Evolutionary conservation across 2,329 filamentous ascomycete genomes (phyloP).

Genomic region (Clarireedia sp.): DNA sequence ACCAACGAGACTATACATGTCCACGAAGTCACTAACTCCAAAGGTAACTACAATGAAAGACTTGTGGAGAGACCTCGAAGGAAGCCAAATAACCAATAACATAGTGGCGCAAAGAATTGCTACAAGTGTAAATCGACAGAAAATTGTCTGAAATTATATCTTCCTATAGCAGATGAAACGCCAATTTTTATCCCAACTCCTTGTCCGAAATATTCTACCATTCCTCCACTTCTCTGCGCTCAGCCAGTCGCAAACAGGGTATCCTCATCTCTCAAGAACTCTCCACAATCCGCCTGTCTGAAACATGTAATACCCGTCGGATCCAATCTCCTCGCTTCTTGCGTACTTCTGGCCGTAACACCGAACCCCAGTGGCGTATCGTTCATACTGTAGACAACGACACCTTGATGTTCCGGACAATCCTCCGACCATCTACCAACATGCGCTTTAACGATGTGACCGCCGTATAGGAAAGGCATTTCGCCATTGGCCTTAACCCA

Average conservation of each 20-base stretch:
- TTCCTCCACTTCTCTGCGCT: background rate
- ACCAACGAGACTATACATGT: too few relatives aligned
- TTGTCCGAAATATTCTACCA: background rate
- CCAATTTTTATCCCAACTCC: constrained; percentile 6
- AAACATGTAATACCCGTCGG: constrained; percentile 87
- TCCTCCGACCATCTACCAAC: constrained; percentile 78
- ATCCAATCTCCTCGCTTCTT: constrained; percentile 75
- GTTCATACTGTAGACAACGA: constrained; percentile 85
- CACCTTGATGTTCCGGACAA: constrained; percentile 85
- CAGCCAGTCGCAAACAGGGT: constrained; percentile 47
- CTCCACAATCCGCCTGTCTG: constrained; percentile 86
- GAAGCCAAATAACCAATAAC: background rate
- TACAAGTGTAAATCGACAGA: background rate
- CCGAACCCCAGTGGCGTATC: constrained; percentile 93
- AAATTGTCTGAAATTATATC: background rate
- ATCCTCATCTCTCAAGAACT: constrained; percentile 82
- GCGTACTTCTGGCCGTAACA: constrained; percentile 78
- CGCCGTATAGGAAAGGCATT: constrained; percentile 95
- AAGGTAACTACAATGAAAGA: too few relatives aligned
- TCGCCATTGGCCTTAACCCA: constrained; percentile 96
- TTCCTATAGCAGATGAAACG: constrained; percentile 1
- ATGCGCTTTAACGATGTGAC: constrained; percentile 77
- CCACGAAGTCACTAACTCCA: too few relatives aligned
- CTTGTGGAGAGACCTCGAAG: too few relatives aligned
- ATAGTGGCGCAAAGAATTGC: background rate